Evolutionary conservation across 2,329 filamentous ascomycete species (phyloP).

Genomic region (Xylaria polymorpha): DNA sequence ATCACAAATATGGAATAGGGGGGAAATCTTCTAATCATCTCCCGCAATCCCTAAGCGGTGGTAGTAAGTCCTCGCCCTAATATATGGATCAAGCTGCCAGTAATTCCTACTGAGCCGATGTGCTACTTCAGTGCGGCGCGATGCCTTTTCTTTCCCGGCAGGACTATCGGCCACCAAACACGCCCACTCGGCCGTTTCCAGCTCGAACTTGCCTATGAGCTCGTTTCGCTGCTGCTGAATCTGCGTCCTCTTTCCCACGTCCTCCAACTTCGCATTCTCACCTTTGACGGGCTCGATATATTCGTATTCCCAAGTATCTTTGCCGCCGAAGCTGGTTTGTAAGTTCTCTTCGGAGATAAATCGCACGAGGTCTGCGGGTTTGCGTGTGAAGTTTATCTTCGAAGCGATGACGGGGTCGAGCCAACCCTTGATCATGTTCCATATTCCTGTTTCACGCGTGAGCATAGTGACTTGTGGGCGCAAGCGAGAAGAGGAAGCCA

Average conservation of each 20-base stretch:
- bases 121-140: conserved; percentile 17
- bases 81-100: conserved; percentile 38
- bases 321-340: conserved; percentile 31
- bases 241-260: conserved; percentile 23
- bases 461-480: background rate
- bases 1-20: background rate
- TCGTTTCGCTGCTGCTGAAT: conserved; percentile 28
- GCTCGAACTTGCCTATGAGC: conserved; percentile 33
- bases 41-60: conserved; percentile 28
- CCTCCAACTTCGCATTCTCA: conserved; percentile 29
- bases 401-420: conserved; percentile 38
- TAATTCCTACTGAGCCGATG: conserved; percentile 28
- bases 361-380: conserved; percentile 29
- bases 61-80: conserved; percentile 32
- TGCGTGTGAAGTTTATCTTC: conserved; percentile 39
- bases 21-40: background rate
- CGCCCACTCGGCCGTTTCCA: conserved; percentile 28
- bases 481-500: background rate
- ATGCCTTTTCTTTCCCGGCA: background rate
- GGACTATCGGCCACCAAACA: background rate
- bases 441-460: conserved; percentile 27
- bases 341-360: conserved; percentile 33
- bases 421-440: conserved; percentile 37
- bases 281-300: conserved; percentile 35
- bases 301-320: conserved; percentile 36